Base-by-base conservation (phyloP, 1,284 basidiomycete genomes). In the Ustilago xerochloae region DNA sequence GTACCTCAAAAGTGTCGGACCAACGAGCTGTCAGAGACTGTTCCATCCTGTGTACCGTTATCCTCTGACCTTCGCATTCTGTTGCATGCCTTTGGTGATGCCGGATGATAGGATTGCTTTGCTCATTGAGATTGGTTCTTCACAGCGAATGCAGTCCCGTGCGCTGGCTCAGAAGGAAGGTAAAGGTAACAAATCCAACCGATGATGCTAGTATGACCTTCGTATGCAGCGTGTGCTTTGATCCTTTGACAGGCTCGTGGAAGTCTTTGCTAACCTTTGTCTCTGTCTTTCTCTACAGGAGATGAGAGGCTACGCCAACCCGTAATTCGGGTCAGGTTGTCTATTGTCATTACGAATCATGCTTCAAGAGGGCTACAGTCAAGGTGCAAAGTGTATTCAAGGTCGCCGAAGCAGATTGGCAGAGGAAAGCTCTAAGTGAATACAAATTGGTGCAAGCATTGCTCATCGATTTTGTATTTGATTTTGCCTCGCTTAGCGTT, bases 241-340 rank as follows among this genome's bases (percentile, higher is more conserved):
- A n/a, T n/a, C n/a, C n/a, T n/a, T n/a, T n/a, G n/a, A n/a, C n/a
- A n/a, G n/a, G n/a, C n/a, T 7, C 6, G 15, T 4, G 18, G 35
- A 12, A 36, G 35, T n/a, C 39, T 43, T 43, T 43, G 39, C 39
- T 43, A 43, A 43, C 39, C 39, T 22, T 20, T 43, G n/a, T n/a
- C n/a, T n/a, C n/a, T n/a, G n/a, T n/a, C n/a, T n/a, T n/a, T n/a
- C n/a, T n/a, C n/a, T n/a, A n/a, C n/a, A n/a, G n/a, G n/a, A n/a
- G n/a, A n/a, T n/a, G 26, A 47, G 28, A n/a, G 35, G 13, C 35
- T 36, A 36, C 12, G 35, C 35, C 35, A 9, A 16, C 6, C 39
- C 39, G 22, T 26, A 43, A 43, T 43, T 22, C 20, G 39, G 39
- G 15, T 20, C 20, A 13, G 24, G 15, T 7, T 6, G 24, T 36